Evolutionary conservation across 441 rosid genomes (phyloP), one percentile per base, ranked within the genome.

Genomic region (Mallotus japonicus): DNA sequence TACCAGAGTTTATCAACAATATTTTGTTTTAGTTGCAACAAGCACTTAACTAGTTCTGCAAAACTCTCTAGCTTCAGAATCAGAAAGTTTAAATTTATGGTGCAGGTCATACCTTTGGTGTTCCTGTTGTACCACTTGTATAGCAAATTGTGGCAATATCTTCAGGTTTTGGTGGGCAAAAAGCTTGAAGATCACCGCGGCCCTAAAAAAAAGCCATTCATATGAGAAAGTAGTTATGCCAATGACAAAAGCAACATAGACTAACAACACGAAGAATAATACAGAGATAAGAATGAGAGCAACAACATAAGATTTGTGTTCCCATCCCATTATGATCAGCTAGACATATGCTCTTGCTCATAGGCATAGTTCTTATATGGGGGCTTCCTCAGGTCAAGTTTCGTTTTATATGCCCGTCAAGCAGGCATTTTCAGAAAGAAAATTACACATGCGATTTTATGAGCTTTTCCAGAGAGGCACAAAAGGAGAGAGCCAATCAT

Each of bases 81-180:
- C 63, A 32, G 50, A 67, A 73, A 65, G 69, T 51, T 61, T 64
- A 72, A 60, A 69, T 60, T 67, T 70, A 78, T 24, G 32, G 16
- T 78, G 57, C 28, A 72, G 77, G 77, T 7, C 54, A 51, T 84
- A 96, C 99, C 97, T 96, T 96, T 69, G 99, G 99, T 65, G 90
- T 92, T 70, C 99, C 99, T 65, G 99, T 96, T 75, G 99, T 96
- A 70, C 99, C 99, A 78, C 99, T 95, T 37, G 99, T 95, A 77
- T 95, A 95, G 85, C 99, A 95, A 77, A 96, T 83, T 61, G 97
- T 96, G 70, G 99, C 99, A 77, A 89, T 70, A 79, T 92, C 97
- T 68, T 92, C 97, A 19, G 97, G 88, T 73, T 87, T 90, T 40
- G 99, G 98, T 20, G 97, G 92, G 76, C 70, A 76, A 82, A 93